Conservation (phyloP, 805 yeast genomes). For the Schizosaccharomyces japonicus region DNA sequence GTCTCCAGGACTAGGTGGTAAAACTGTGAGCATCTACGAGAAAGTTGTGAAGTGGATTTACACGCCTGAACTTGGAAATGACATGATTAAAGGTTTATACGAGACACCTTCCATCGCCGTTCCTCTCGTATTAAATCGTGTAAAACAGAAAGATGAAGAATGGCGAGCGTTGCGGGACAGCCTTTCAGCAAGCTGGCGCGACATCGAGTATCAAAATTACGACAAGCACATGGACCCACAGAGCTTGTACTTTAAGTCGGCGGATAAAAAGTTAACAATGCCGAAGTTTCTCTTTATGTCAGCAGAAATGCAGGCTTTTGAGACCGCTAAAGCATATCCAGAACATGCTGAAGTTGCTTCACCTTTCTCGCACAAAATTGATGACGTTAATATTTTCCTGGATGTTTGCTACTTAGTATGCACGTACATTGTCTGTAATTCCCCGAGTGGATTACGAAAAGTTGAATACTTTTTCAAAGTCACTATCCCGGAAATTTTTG, state of each 20-base stretch:
- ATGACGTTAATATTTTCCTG: constrained; percentile 41
- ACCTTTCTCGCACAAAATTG: constrained; percentile 37
- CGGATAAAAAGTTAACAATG: constrained; percentile 77
- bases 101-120: constrained; percentile 89
- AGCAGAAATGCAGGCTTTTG: background rate
- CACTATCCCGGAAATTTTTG: background rate
- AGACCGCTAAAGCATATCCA: background rate
- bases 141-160: constrained; percentile 94
- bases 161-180: constrained; percentile 96
- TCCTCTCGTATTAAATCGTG: constrained; percentile 72
- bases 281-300: constrained; percentile 78
- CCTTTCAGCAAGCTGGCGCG: constrained; percentile 98
- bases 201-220: constrained; percentile 83
- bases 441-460: background rate
- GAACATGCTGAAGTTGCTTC: constrained; percentile 40
- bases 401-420: constrained; percentile 41
- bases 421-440: constrained; percentile 32
- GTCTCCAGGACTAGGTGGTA: constrained; percentile 84
- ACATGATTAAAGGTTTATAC: constrained; percentile 84
- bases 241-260: constrained; percentile 87
- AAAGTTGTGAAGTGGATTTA: constrained; percentile 80
- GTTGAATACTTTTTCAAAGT: background rate
- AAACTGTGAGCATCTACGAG: constrained; percentile 73
- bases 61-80: constrained; percentile 84
- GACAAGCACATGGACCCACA: constrained; percentile 84